Percentiles rank a stretch among this genome's conserved stretches.
Evolutionary conservation across 139 green algal genomes (phyloP).

Genomic region (Coccomyxa sp.): DNA sequence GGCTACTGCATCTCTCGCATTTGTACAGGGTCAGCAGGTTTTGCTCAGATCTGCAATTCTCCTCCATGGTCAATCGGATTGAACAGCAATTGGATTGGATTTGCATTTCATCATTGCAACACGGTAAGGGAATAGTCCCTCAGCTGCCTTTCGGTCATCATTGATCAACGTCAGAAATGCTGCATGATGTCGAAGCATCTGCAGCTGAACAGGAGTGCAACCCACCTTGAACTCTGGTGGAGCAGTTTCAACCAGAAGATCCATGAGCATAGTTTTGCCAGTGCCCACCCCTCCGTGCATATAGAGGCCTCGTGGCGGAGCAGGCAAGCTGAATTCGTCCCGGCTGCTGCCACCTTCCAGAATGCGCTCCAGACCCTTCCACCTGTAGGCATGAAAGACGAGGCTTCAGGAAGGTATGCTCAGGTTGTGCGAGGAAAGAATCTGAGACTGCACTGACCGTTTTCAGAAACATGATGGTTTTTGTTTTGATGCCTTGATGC

Average conservation of each 20-base stretch:
- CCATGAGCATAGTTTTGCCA: conserved; percentile 99
- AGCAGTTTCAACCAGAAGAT: conserved; percentile 73
- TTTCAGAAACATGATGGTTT: not conserved
- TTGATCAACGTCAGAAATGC: too few relatives aligned
- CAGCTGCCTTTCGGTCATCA: not conserved
- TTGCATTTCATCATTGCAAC: conserved; percentile 5
- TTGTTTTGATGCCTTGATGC: too few relatives aligned
- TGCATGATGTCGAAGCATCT: not conserved
- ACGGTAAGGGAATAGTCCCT: not conserved
- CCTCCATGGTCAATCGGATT: not conserved
- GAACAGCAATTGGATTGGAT: conserved; percentile 23
- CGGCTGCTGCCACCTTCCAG: not conserved
- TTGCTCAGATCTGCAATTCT: not conserved
- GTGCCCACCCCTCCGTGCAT: conserved; percentile 89
- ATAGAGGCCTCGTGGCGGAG: conserved; percentile 69
- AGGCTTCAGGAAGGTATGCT: not conserved
- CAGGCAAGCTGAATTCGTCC: not conserved
- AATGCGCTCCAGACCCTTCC: not conserved
- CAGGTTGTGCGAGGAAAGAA: not conserved
- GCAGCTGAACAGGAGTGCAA: not conserved
- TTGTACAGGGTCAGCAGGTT: not conserved
- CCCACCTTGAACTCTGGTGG: conserved; percentile 60
- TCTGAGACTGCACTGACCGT: not conserved
- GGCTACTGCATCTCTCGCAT: too few relatives aligned
- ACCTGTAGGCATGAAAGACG: not conserved